phyloP scores from a whole-genome alignment of 495 filamentous ascomycete genomes.

The Cladorrhinum samala region DNA sequence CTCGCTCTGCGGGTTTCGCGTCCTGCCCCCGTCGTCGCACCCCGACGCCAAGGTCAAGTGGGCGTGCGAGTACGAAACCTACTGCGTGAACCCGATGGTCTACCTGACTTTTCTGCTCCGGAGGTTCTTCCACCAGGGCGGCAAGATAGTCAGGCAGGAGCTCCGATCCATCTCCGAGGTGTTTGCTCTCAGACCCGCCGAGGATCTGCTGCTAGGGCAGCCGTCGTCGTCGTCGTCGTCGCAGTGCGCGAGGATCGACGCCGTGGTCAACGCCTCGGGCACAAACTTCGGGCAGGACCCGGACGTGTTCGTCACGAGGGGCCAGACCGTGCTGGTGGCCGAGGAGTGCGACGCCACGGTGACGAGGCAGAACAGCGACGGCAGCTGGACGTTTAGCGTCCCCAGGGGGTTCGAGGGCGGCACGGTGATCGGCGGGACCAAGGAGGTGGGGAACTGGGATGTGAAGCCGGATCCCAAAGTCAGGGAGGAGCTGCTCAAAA shows the following conservation, averaged over 20 bases:
- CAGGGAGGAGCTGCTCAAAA: conserved; percentile 40
- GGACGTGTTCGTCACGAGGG: conserved; percentile 50
- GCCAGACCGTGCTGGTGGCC: conserved; percentile 41
- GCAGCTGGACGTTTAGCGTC: conserved; percentile 55
- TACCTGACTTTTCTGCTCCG: conserved; percentile 53
- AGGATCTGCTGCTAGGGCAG: too few relatives aligned
- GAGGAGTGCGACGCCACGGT: conserved; percentile 43
- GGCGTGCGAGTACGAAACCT: conserved; percentile 54
- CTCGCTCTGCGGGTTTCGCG: conserved; percentile 38
- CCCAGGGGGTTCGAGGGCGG: conserved; percentile 54
- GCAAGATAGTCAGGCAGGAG: conserved; percentile 35
- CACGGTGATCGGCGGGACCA: conserved; percentile 59
- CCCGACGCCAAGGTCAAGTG: conserved; percentile 42
- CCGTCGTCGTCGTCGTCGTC: background rate
- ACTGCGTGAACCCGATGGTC: conserved; percentile 56
- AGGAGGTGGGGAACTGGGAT: conserved; percentile 53
- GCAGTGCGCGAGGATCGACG: conserved; percentile 28
- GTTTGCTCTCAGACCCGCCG: conserved; percentile 24
- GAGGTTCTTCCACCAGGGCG: conserved; percentile 46
- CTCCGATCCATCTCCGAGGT: conserved; percentile 44
- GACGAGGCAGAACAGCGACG: conserved; percentile 54
- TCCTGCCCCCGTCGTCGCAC: conserved; percentile 32
- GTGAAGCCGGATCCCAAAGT: conserved; percentile 41
- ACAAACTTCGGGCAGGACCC: conserved; percentile 51
- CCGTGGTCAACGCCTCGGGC: conserved; percentile 56